Evolutionary conservation across 352 stramenopile species (phyloP).

Genomic region (Lagenidium giganteum): DNA sequence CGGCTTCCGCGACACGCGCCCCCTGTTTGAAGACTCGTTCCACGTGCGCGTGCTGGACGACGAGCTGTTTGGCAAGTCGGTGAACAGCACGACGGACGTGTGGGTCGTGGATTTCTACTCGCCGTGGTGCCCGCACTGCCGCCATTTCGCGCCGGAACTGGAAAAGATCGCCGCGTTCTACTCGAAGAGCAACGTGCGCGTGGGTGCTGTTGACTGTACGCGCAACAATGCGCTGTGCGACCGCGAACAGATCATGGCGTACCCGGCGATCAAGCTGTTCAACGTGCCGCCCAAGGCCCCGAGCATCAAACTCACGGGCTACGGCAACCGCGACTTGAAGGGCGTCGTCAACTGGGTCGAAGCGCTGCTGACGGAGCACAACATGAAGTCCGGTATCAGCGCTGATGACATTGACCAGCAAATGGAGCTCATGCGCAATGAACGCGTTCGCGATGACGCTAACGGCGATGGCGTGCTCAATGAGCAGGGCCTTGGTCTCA

Average conservation of each 20-base stretch:
- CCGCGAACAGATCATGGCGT: constrained; percentile 52
- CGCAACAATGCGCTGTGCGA: constrained; percentile 49
- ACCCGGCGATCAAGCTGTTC: constrained; percentile 69
- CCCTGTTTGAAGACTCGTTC: constrained; percentile 68
- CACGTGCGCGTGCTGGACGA: constrained; percentile 38
- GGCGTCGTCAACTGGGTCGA: constrained; percentile 65
- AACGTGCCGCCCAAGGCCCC: constrained; percentile 40
- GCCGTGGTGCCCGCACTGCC: constrained; percentile 81
- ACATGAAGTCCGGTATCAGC: constrained; percentile 47
- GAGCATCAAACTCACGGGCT: constrained; percentile 24
- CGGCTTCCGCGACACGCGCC: constrained; percentile 39
- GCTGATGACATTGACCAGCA: constrained; percentile 36
- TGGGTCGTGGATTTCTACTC: constrained; percentile 86
- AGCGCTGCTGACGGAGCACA: constrained; percentile 37
- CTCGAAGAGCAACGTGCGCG: constrained; percentile 41
- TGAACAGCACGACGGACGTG: constrained; percentile 43
- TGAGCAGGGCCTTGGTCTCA: constrained; percentile 50
- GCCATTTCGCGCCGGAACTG: constrained; percentile 66
- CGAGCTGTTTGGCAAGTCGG: constrained; percentile 34
- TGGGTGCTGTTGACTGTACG: constrained; percentile 78
- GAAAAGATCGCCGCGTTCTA: constrained; percentile 74
- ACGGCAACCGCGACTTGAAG: constrained; percentile 27
- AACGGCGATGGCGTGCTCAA: constrained; percentile 21
- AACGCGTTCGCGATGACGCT: constrained; percentile 17
- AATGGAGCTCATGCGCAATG: constrained; percentile 40